phyloP scores from a whole-genome alignment of 2,329 filamentous ascomycete species.

The Hysterium pulicare region DNA sequence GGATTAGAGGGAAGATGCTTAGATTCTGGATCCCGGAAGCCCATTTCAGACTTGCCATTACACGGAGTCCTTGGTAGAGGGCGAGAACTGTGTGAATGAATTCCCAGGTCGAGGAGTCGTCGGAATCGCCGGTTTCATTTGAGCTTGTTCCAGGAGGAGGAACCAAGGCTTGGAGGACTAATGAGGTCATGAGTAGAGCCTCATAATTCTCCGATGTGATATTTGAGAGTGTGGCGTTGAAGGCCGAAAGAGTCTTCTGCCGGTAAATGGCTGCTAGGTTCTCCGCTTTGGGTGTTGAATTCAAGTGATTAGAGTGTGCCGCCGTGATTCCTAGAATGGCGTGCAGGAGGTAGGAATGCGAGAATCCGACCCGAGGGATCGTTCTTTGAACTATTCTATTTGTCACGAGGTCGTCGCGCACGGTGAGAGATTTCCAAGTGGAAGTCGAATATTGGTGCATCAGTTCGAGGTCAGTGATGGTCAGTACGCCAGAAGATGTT shows the following conservation, averaged over 20 bases:
- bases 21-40: slow-evolving; percentile 29
- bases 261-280: slow-evolving; percentile 21
- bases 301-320: slow-evolving; percentile 15
- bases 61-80: slow-evolving; percentile 29
- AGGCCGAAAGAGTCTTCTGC: slow-evolving; percentile 23
- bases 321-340: slow-evolving; percentile 27
- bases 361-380: slow-evolving; percentile 21
- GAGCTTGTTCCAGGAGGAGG: slow-evolving; percentile 12
- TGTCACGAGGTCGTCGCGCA: too few species aligned
- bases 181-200: slow-evolving; percentile 23
- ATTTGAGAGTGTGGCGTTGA: slow-evolving; percentile 23
- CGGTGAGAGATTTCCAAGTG: too few species aligned
- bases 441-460: too few species aligned
- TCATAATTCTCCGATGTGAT: slow-evolving; percentile 33
- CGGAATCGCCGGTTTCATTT: too few species aligned
- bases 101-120: slow-evolving; percentile 21
- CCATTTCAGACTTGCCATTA: slow-evolving; percentile 29
- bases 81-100: slow-evolving; percentile 20
- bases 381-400: too few species aligned
- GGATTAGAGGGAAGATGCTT: slow-evolving; percentile 25
- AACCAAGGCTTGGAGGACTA: slow-evolving; percentile 22
- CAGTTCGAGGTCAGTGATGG: too few species aligned
- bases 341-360: slow-evolving; percentile 22
- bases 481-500: too few species aligned
- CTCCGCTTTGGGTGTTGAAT: slow-evolving; percentile 12